Evolutionary conservation across 202 grass and related monocot genomes (phyloP).

Genomic region (Dendrocalamus latiflorus): DNA sequence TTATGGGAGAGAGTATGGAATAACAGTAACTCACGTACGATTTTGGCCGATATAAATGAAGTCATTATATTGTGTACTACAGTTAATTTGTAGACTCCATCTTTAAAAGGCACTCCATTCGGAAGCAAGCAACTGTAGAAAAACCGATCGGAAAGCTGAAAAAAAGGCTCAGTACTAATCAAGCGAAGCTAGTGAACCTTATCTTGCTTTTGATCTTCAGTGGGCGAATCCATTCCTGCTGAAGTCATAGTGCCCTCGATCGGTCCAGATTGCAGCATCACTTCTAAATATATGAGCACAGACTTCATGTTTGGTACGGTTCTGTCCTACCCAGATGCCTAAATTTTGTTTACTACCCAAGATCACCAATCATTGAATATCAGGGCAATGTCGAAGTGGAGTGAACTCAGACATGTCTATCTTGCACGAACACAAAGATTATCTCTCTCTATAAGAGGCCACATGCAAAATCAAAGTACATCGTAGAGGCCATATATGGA

Average conservation of each 20-base stretch:
- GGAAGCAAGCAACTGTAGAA: too few relatives aligned
- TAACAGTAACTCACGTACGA: too few relatives aligned
- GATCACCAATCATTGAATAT: neutral
- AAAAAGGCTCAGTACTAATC: neutral
- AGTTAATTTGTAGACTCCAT: too few relatives aligned
- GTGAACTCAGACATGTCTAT: slow-evolving; percentile 13
- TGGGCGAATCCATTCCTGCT: slow-evolving; percentile 2
- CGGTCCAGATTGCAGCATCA: neutral
- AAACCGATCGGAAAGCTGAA: too few relatives aligned
- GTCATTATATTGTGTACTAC: too few relatives aligned
- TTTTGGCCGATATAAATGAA: too few relatives aligned
- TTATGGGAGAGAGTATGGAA: too few relatives aligned
- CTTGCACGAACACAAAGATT: neutral
- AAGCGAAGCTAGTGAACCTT: slow-evolving; percentile 17
- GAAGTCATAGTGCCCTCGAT: slow-evolving; percentile 9
- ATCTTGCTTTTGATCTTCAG: slow-evolving; percentile 8
- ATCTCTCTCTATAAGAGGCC: too few relatives aligned
- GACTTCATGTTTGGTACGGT: neutral
- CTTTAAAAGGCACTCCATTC: too few relatives aligned
- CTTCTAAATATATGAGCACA: neutral
- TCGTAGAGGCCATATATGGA: neutral
- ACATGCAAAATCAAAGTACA: neutral
- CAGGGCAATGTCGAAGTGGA: too few relatives aligned
- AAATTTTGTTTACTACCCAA: neutral
- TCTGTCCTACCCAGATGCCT: neutral